Evolutionary conservation across 495 filamentous ascomycete species (phyloP).

Genomic region (Geoglossum glabrum): DNA sequence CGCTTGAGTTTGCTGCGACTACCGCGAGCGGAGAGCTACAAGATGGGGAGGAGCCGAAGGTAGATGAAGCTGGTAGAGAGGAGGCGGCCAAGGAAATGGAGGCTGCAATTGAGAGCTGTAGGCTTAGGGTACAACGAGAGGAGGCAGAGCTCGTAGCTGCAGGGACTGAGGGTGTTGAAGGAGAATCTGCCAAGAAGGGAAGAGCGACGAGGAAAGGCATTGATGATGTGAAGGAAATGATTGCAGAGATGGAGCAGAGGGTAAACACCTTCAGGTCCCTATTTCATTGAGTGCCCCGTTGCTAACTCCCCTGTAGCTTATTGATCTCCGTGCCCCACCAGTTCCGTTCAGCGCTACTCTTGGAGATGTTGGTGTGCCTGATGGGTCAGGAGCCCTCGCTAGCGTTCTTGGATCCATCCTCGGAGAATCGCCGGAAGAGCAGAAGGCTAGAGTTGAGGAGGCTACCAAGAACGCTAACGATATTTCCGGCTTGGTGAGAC

Average conservation of each 20-base stretch:
- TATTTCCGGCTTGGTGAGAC: conserved; percentile 57
- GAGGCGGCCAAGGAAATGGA: conserved; percentile 65
- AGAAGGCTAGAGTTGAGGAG: conserved; percentile 50
- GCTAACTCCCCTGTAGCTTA: conserved; percentile 29
- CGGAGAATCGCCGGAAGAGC: conserved; percentile 39
- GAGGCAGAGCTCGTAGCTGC: conserved; percentile 35
- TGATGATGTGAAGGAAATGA: conserved; percentile 65
- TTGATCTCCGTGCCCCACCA: conserved; percentile 54
- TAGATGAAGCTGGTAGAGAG: conserved; percentile 49
- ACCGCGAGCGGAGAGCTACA: conserved; percentile 28
- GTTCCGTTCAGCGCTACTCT: conserved; percentile 38
- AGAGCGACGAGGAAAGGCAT: conserved; percentile 45
- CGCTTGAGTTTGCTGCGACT: conserved; percentile 78
- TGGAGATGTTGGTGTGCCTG: conserved; percentile 19
- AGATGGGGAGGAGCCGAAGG: conserved; percentile 17
- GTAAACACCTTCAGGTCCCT: conserved; percentile 23
- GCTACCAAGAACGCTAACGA: conserved; percentile 68
- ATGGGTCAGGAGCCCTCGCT: conserved; percentile 29
- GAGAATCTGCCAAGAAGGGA: conserved; percentile 16
- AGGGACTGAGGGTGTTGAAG: conserved; percentile 13
- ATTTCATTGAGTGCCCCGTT: not conserved
- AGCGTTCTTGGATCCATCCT: conserved; percentile 59
- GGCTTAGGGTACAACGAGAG: conserved; percentile 52
- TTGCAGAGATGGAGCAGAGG: conserved; percentile 70
- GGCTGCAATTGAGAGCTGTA: conserved; percentile 60